Conservation (phyloP, 2,329 filamentous ascomycete species). For the Conoideocrella luteorostrata region DNA sequence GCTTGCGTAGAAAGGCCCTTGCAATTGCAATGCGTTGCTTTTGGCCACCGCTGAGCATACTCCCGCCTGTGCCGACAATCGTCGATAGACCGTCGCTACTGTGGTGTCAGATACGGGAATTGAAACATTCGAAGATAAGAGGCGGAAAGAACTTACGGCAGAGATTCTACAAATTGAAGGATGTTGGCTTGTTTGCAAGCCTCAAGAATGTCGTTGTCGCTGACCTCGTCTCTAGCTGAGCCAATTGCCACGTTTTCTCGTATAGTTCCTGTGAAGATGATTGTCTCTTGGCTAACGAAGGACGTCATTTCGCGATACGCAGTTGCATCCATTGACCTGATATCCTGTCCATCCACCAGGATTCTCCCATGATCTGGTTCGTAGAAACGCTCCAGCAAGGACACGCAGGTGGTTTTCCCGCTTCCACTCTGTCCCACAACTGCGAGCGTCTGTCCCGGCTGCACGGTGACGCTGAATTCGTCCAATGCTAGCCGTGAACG, state of each 20-base stretch:
- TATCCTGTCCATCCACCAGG: background rate
- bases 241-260: background rate
- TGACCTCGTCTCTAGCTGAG: background rate
- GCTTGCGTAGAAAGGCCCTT: conserved; percentile 55
- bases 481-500: background rate
- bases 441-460: background rate
- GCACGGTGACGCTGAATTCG: background rate
- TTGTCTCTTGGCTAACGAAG: background rate
- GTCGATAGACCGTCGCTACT: background rate
- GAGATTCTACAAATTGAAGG: background rate
- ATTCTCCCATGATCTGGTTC: background rate
- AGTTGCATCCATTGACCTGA: background rate
- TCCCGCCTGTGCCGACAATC: conserved; percentile 46
- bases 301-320: background rate
- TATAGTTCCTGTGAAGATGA: background rate
- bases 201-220: background rate
- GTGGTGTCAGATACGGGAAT: background rate
- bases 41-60: conserved; percentile 60
- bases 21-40: conserved; percentile 62
- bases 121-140: background rate
- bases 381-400: background rate
- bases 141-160: background rate
- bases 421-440: background rate
- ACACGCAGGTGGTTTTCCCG: background rate
- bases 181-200: background rate